Percentiles rank a stretch among this genome's conserved stretches.
Evolutionary conservation across 805 yeast genomes (phyloP).

Genomic region (Candida tallmaniae): DNA sequence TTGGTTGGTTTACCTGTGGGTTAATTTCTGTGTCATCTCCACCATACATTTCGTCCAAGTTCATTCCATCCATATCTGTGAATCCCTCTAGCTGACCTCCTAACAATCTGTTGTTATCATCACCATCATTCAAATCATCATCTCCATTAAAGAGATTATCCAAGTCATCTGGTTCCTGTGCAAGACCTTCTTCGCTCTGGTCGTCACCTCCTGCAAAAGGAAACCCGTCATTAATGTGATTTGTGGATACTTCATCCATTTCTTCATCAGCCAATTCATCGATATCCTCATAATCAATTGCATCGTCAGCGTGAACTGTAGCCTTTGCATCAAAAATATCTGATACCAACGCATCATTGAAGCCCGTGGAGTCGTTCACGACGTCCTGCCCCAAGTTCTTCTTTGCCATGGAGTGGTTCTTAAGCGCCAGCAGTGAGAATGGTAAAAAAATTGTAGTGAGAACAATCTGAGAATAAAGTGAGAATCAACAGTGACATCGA

Average conservation of each 20-base stretch:
- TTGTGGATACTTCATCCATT: conserved; percentile 8
- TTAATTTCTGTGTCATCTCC: conserved; percentile 9
- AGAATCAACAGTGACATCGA: no score
- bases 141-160: conserved; percentile 36
- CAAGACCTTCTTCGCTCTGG: conserved; percentile 14
- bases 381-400: background rate
- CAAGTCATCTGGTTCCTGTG: conserved; percentile 33
- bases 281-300: conserved; percentile 89
- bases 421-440: no score
- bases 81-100: conserved; percentile 11
- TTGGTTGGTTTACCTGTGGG: conserved; percentile 11
- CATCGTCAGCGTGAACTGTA: conserved; percentile 81
- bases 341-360: conserved; percentile 19
- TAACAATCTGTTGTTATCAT: conserved; percentile 10
- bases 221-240: background rate
- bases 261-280: conserved; percentile 89
- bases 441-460: background rate
- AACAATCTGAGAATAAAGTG: no score
- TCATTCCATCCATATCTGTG: conserved; percentile 22
- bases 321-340: conserved; percentile 31
- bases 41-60: conserved; percentile 19
- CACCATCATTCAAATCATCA: conserved; percentile 15
- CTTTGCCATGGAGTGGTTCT: background rate
- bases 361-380: no score
- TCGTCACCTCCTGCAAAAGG: background rate